These are phyloP conservation scores for Escovopsis weberi DNA, from an alignment of 2,329 filamentous ascomycete genomes.

Conservation along the genomic window DNA sequence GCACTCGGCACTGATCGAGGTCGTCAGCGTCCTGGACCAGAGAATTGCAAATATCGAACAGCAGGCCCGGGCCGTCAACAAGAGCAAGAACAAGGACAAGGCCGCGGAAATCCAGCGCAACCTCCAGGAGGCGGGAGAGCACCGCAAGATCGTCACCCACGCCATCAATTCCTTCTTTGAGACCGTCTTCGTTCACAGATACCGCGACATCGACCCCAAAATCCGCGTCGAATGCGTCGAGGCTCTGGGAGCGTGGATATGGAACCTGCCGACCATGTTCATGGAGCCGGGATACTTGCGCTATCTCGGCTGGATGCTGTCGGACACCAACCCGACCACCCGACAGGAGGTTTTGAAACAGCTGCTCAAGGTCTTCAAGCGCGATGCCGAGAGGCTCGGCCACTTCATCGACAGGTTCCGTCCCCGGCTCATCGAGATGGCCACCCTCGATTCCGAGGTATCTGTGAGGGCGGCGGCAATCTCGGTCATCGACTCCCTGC, in stretches of 20 bases:
- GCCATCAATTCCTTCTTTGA: constrained; percentile 79
- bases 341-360: constrained; percentile 80
- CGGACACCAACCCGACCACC: constrained; percentile 60
- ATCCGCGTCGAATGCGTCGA: constrained; percentile 82
- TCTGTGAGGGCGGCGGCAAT: constrained; percentile 69
- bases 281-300: constrained; percentile 82
- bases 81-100: constrained; percentile 62
- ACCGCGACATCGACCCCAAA: constrained; percentile 80
- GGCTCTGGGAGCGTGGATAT: constrained; percentile 80
- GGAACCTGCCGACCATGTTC: constrained; percentile 70
- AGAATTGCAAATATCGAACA: constrained; percentile 63
- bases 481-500: constrained; percentile 65
- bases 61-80: constrained; percentile 63
- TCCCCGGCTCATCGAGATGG: constrained; percentile 80
- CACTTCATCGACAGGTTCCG: constrained; percentile 91
- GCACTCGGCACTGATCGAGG: constrained; percentile 59
- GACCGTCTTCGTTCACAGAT: constrained; percentile 86
- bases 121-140: constrained; percentile 54
- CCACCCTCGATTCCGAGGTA: constrained; percentile 68
- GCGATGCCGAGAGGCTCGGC: constrained; percentile 68
- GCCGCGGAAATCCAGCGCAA: constrained; percentile 58
- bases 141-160: constrained; percentile 53
- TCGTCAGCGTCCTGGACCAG: constrained; percentile 56
- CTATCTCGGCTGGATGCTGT: constrained; percentile 91
- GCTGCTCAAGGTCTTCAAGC: constrained; percentile 63